Evolutionary conservation across 768 basidiomycete genomes (phyloP), one percentile per base, ranked within the genome.

Genomic region (Phlegmacium glaucopus): DNA sequence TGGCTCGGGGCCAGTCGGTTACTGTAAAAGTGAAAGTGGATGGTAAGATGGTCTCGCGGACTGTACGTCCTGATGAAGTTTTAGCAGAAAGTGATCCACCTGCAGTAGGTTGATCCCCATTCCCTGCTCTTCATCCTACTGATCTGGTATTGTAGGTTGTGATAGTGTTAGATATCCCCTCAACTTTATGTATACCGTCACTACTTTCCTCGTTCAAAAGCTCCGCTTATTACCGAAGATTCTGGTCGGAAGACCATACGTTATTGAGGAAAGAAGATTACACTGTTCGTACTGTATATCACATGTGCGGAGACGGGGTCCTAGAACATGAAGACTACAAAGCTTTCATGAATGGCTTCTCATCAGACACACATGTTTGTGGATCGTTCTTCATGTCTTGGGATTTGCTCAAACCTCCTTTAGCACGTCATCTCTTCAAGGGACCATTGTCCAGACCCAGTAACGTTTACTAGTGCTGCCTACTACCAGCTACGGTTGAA

Each of bases 361-460:
- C 78, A 3, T 57, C 75, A 4, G 65, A 75, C 25, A 76, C 76
- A 6, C 71, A 88, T 57, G 88, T 95, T 57, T 8, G 50, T 44
- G 38, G 15, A 38, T 34, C 22, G 22, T 22, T 22, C 22, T 22
- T 5, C 22, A 5, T 22, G 22, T 22, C 5, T 22, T 22, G 22
- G 22, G 22, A 22, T 22, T 22, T 2, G 5, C 22, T 22, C 22
- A 22, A 22, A 22, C 22, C 44, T 46, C 2, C 42, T 35, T 4
- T 57, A 95, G 90, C 92, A 96, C 55, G 53, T 90, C 4, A 69
- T 96, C 16, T 76, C 90, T 6, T 84, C 89, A 6, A 72, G 77
- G 25, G 75, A 79, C 50, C 70, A 85, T 48, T 68, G 70, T 34
- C 63, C 80, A 1, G 79, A 94, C 60, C 79, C 77, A 1, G 71